These are phyloP conservation scores for Lineolata rhizophorae DNA, from an alignment of 495 filamentous ascomycete species.

Conservation along the genomic window DNA sequence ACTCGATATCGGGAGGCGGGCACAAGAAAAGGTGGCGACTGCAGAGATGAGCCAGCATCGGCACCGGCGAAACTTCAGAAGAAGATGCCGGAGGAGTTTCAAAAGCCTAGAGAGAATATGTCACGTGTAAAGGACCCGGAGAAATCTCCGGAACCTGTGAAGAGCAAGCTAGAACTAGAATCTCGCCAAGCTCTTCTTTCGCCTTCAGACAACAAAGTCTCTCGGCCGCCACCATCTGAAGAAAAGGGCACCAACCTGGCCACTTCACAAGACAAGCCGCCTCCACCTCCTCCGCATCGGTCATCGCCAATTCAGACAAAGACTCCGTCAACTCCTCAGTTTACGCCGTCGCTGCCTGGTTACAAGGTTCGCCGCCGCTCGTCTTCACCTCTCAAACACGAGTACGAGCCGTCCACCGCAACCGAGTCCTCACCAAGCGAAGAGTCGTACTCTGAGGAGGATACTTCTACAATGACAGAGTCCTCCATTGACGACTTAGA, in stretches of 20 bases:
- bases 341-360: constrained; percentile 14
- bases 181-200: not conserved
- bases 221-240: not conserved
- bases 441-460: constrained; percentile 11
- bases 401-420: constrained; percentile 82
- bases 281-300: constrained; percentile 23
- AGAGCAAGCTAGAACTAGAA: constrained; percentile 1
- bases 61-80: constrained; percentile 19
- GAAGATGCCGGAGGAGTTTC: constrained; percentile 3
- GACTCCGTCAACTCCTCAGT: constrained; percentile 20
- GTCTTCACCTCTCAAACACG: constrained; percentile 91
- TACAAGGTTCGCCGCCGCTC: constrained; percentile 33
- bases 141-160: too few species aligned
- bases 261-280: constrained; percentile 7
- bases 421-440: constrained; percentile 29
- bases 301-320: constrained; percentile 27
- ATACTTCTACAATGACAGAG: constrained; percentile 15
- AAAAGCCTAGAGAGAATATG: too few species aligned
- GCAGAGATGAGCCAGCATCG: constrained; percentile 10
- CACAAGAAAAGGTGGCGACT: not conserved
- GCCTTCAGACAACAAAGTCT: not conserved
- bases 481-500: constrained; percentile 32
- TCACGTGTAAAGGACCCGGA: too few species aligned
- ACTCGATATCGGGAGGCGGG: constrained; percentile 3
- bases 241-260: constrained; percentile 14